phyloP scores from a whole-genome alignment of 2,329 filamentous ascomycete species.

The Hypomyces perniciosus region DNA sequence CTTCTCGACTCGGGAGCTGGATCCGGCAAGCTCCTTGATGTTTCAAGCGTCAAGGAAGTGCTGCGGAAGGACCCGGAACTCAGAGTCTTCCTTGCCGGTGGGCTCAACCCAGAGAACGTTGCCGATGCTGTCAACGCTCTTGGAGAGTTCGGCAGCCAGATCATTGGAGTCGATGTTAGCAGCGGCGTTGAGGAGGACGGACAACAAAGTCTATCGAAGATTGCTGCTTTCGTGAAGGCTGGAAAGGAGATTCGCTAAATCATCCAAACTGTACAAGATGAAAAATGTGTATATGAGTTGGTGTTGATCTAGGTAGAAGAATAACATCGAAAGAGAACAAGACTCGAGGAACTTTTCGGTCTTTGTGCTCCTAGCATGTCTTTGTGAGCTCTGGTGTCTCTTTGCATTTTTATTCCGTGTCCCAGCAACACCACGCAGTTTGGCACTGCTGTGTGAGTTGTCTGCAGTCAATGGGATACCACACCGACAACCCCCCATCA shows the following conservation, averaged over 20 bases:
- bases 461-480: neutral
- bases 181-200: constrained; percentile 87
- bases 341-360: too few relatives aligned
- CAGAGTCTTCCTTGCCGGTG: constrained; percentile 76
- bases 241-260: constrained; percentile 56
- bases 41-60: constrained; percentile 59
- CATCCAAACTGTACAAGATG: neutral
- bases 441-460: neutral
- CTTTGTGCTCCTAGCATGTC: neutral
- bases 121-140: constrained; percentile 56
- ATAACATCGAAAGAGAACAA: neutral
- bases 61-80: constrained; percentile 65
- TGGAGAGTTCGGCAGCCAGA: constrained; percentile 52
- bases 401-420: neutral
- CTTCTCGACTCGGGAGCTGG: constrained; percentile 84
- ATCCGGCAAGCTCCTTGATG: constrained; percentile 72
- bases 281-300: neutral
- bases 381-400: neutral
- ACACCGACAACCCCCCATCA: neutral
- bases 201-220: constrained; percentile 73
- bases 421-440: neutral
- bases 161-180: constrained; percentile 86
- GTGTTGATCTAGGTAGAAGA: neutral
- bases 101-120: constrained; percentile 76
- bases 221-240: constrained; percentile 69